Percentiles rank a stretch among this genome's conserved stretches.
These are phyloP conservation scores for Penstemon newberryi DNA, from an alignment of 257 asterid genomes.

Conservation along the genomic window DNA sequence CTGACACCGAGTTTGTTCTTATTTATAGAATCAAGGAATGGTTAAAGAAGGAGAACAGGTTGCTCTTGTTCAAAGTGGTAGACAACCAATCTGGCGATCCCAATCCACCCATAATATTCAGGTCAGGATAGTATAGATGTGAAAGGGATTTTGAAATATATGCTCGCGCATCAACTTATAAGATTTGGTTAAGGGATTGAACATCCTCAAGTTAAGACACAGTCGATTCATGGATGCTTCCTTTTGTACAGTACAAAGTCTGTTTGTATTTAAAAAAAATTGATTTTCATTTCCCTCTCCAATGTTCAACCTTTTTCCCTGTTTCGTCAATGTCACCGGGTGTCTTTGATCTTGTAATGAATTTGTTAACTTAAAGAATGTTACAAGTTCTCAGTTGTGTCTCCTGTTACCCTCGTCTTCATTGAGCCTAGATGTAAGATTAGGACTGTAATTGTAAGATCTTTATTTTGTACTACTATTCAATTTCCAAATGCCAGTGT, in stretches of 20 bases:
- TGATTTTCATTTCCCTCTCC: background rate
- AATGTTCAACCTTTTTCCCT: slow-evolving; percentile 17
- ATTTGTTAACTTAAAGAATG: slow-evolving; percentile 9
- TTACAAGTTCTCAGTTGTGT: slow-evolving; percentile 13
- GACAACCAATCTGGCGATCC: slow-evolving; percentile 75
- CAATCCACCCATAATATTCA: slow-evolving; percentile 93
- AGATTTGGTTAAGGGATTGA: background rate
- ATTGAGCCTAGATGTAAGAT: background rate
- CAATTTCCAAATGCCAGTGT: background rate
- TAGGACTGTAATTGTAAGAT: background rate
- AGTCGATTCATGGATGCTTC: slow-evolving; percentile 14
- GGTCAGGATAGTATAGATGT: slow-evolving; percentile 71
- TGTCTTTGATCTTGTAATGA: slow-evolving; percentile 8
- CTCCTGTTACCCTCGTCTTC: background rate
- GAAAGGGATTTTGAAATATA: slow-evolving; percentile 1
- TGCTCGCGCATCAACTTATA: background rate
- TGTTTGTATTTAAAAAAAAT: background rate
- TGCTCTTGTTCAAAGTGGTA: slow-evolving; percentile 95
- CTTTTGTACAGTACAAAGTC: slow-evolving; percentile 4
- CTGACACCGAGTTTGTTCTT: slow-evolving; percentile 1
- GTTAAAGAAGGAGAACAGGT: slow-evolving; percentile 90
- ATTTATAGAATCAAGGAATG: slow-evolving; percentile 74
- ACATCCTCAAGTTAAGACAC: background rate
- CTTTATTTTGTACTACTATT: background rate
- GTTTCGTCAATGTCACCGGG: background rate